A percentile compares a stretch with the other conserved stretches of the same genome.
Evolutionary conservation across 371 early-diverging fungal species (phyloP).

Genomic region (Coemansia sp.): DNA sequence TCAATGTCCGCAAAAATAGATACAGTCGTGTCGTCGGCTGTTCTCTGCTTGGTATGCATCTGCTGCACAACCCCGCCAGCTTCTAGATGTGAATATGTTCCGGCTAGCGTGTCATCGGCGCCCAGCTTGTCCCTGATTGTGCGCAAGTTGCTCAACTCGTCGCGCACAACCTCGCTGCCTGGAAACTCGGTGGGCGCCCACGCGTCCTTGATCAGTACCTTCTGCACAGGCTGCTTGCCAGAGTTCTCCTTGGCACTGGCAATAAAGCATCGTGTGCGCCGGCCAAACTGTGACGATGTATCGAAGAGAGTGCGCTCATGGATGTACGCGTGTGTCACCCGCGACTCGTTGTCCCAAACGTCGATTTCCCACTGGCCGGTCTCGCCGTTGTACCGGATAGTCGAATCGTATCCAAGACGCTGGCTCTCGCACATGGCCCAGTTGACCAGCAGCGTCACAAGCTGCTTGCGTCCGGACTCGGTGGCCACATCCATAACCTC

Average conservation of each 20-base stretch:
- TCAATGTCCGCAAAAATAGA: background rate
- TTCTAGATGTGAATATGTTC: background rate
- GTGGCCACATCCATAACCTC: slow-evolving; percentile 8
- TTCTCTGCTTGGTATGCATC: too few relatives aligned
- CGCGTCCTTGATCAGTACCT: background rate
- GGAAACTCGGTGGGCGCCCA: background rate
- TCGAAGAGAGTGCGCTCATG: background rate
- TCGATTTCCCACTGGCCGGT: slow-evolving; percentile 4
- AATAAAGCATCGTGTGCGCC: background rate
- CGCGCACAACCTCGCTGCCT: background rate
- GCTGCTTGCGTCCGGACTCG: background rate
- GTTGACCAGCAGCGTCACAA: slow-evolving; percentile 13
- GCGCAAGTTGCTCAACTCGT: background rate
- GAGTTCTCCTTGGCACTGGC: background rate
- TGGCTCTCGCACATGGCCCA: slow-evolving; percentile 10
- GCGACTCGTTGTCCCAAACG: background rate
- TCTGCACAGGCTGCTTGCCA: background rate
- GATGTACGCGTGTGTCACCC: background rate
- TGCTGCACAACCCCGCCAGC: slow-evolving; percentile 10
- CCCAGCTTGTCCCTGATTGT: background rate
- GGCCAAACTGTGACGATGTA: background rate
- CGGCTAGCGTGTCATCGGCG: background rate
- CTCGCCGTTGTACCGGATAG: background rate
- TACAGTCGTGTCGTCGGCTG: background rate
- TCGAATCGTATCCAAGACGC: slow-evolving; percentile 11